Evolutionary conservation across 306 rosid genomes (phyloP), one percentile per base, ranked within the genome.

Genomic region (Vachellia collinsii): DNA sequence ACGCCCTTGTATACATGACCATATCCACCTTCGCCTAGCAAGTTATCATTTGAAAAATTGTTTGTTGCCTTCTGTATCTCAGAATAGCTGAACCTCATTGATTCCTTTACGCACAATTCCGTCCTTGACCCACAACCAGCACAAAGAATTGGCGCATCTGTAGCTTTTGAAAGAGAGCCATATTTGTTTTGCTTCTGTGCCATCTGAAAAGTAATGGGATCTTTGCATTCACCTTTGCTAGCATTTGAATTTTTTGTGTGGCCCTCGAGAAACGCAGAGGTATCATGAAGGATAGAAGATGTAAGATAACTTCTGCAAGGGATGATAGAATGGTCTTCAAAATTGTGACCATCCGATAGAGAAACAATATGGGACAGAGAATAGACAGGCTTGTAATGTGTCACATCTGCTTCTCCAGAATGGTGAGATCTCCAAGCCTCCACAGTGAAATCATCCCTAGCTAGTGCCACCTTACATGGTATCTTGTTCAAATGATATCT

Each of bases 291-390:
- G 82, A 71, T 38, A 53, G 58, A 12, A 41, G 83, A 67, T 37
- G 41, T 29, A 36, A 88, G 77, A 56, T 69, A 56, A 71, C 89
- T 84, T 81, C 48, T 69, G 79, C 36, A 79, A 76, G 87, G 68
- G 70, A 77, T 41, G 48, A 46, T 46, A 50, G 89, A 79, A 3
- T 86, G 37, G 17, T 59, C 17, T 59, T 59, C 66, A 20, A 59
- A 22, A 23, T 23, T 11, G 4, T 10, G 38, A 59, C 16, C 36
- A 4, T 61, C 66, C 25, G 66, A 61, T 61, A 61, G 8, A 2
- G 66, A 61, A 61, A 61, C 66, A 61, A 61, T 25, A 22, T 11
- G 37, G 38, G 16, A 61, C 37, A 25, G 66, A 61, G 37, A 61
- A 61, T 61, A 23, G 66, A 59, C 66, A 10, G 37, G 66, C 19